phyloP scores from a whole-genome alignment of 2,329 filamentous ascomycete genomes.

The Sporothrix luriei region DNA sequence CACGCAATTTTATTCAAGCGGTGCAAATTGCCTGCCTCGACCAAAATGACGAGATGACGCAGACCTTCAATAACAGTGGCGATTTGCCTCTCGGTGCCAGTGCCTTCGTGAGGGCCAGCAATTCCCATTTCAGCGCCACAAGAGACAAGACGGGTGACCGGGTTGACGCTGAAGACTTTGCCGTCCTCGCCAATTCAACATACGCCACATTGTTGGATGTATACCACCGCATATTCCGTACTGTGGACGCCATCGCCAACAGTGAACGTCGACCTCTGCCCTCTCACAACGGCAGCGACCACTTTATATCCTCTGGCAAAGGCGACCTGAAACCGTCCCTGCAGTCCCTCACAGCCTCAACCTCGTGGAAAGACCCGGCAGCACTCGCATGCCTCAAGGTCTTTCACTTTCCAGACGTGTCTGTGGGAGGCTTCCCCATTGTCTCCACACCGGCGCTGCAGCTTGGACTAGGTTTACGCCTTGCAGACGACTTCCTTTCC shows the following conservation, averaged over 20 bases:
- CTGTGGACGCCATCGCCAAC: constrained; percentile 39
- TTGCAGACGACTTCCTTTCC: constrained; percentile 48
- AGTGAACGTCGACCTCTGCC: not conserved
- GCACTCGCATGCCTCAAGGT: constrained; percentile 40
- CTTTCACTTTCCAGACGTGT: constrained; percentile 49
- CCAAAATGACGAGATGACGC: not conserved
- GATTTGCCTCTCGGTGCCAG: not conserved
- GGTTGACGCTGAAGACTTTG: constrained; percentile 25
- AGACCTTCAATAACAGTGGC: not conserved
- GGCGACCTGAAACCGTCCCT: constrained; percentile 19
- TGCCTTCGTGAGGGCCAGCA: no score
- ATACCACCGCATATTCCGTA: constrained; percentile 47
- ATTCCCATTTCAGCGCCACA: no score
- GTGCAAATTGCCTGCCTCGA: constrained; percentile 38
- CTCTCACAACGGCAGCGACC: not conserved
- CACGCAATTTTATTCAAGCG: constrained; percentile 44
- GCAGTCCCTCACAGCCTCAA: not conserved
- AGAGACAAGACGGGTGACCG: not conserved
- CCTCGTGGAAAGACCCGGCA: constrained; percentile 37
- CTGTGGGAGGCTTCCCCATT: constrained; percentile 47
- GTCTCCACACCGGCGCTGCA: constrained; percentile 48
- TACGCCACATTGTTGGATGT: constrained; percentile 48
- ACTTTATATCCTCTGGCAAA: not conserved
- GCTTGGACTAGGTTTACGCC: constrained; percentile 48
- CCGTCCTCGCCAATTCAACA: constrained; percentile 46